phyloP scores from a whole-genome alignment of 768 basidiomycete species.

The Chalciporus sphaerocephalus region DNA sequence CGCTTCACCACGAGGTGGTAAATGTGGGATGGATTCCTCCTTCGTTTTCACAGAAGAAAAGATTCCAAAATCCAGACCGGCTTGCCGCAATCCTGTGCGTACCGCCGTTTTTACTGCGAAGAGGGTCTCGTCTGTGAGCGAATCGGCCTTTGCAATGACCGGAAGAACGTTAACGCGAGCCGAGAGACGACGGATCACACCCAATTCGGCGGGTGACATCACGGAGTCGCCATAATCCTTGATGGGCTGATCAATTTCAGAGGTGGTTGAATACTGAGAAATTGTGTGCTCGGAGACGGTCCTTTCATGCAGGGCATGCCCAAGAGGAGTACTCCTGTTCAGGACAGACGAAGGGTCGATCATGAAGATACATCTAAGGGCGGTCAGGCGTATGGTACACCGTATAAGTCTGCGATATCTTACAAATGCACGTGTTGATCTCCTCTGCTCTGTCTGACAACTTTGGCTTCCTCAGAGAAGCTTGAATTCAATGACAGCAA shows the following conservation, averaged over 20 bases:
- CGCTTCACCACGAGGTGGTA: constrained; percentile 15
- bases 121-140: constrained; percentile 76
- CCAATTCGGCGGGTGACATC: constrained; percentile 75
- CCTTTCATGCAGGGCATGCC: constrained; percentile 46
- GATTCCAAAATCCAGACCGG: constrained; percentile 72
- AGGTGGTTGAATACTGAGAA: constrained; percentile 45
- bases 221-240: constrained; percentile 49
- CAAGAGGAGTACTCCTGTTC: constrained; percentile 48
- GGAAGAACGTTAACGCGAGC: constrained; percentile 77
- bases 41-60: constrained; percentile 47
- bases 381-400: constrained; percentile 12
- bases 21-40: constrained; percentile 9
- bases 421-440: constrained; percentile 89
- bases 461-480: constrained; percentile 71
- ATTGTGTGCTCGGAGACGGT: constrained; percentile 67
- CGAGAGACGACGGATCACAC: constrained; percentile 72
- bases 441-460: constrained; percentile 79
- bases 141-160: constrained; percentile 75
- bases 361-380: constrained; percentile 74
- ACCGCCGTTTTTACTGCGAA: constrained; percentile 67
- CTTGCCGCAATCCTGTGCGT: constrained; percentile 59
- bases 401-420: constrained; percentile 25
- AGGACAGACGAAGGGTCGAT: constrained; percentile 73
- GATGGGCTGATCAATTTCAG: constrained; percentile 47
- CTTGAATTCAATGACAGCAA: neutral